A percentile compares a stretch with the other conserved stretches of the same genome.
Evolutionary conservation across 306 rosid species (phyloP).

Genomic region (Medicago arabica): DNA sequence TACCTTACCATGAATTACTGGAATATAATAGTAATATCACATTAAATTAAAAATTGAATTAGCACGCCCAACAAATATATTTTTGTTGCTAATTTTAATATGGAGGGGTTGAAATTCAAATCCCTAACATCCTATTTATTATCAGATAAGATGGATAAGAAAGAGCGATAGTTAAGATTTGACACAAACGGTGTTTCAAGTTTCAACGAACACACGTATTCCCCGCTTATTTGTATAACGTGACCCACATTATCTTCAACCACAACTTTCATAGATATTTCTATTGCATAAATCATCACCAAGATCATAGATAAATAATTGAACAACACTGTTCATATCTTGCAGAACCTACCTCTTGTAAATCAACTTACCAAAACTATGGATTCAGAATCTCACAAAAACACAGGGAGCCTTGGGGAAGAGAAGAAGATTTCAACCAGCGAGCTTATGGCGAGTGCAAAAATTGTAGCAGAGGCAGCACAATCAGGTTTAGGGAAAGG

Average conservation of each 20-base stretch:
- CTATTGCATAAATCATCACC: background rate
- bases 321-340: background rate
- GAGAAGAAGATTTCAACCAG: background rate
- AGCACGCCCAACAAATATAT: too few relatives aligned
- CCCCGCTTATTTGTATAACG: conserved; percentile 6
- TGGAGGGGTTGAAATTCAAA: too few relatives aligned
- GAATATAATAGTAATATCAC: too few relatives aligned
- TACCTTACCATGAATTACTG: too few relatives aligned
- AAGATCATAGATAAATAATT: background rate
- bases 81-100: too few relatives aligned
- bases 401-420: background rate
- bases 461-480: conserved; percentile 53
- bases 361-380: background rate
- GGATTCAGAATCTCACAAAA: background rate
- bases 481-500: conserved; percentile 5
- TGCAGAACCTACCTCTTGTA: background rate
- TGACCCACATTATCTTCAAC: background rate
- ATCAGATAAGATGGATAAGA: too few relatives aligned
- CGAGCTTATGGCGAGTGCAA: conserved; percentile 33
- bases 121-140: too few relatives aligned
- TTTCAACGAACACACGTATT: background rate
- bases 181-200: background rate
- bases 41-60: too few relatives aligned
- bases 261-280: conserved; percentile 27
- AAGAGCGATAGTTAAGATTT: background rate